Base-by-base conservation (phyloP, 495 filamentous ascomycete species). In the Melanomma pulvis-pyrius region DNA sequence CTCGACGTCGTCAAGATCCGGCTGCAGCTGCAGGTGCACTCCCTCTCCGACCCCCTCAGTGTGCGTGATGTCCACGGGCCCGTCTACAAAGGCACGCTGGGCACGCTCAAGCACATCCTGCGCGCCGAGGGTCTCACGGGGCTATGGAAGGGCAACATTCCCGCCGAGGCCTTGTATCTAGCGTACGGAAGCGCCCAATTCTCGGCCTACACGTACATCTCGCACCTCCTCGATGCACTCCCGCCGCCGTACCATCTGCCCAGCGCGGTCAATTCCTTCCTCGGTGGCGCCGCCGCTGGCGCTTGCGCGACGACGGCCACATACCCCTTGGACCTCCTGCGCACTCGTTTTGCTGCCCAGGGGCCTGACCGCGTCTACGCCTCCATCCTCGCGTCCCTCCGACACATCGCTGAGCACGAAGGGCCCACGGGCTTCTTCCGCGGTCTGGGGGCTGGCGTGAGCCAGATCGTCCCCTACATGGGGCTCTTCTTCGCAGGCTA, bases 111-210 rank as follows among this genome's bases (percentile, higher is more conserved):
- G 41, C 80, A 85, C 28, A 97, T 98, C 73, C 69, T 92, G 41
- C 78, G 77, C 24, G 78, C 90, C 60, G 93, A 98, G 74, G 93
- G 94, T 15, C 75, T 97, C 65, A 87, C 89, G 1, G 93, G 86
- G 54, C 84, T 98, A 53, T 98, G 94, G 94, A 98, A 98, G 81
- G 94, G 94, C 77, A 98, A 98, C 75, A 84, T 98, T 64, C 92
- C 94, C 58, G 94, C 94, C 26, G 94, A 97, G 79, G 76, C 94
- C 30, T 86, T 98, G 74, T 98, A 98, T 81, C 82, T 98, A 50
- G 84, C 85, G 72, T 98, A 97, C 80, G 87, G 90, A 59, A 88
- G 88, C 32, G 80, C 89, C 59, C 96, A 98, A 80, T 98, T 98
- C 84, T 88, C 88, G 8, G 80, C 90, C n/a, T 98, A 98, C 81